These are phyloP conservation scores for Geranium brycei DNA, from an alignment of 345 rosid genomes.

Conservation along the genomic window DNA sequence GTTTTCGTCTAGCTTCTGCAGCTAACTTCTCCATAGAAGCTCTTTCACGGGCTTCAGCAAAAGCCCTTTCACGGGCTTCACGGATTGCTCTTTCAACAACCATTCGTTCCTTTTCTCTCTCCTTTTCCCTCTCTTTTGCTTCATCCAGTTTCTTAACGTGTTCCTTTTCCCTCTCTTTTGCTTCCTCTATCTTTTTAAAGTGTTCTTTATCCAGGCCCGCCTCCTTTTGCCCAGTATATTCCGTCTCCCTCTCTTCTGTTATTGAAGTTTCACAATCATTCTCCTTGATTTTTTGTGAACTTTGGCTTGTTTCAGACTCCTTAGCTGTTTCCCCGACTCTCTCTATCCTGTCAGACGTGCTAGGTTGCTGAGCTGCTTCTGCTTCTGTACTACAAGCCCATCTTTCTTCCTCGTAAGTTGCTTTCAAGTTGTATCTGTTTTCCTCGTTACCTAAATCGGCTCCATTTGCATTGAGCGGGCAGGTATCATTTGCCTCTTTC, in stretches of 20 bases:
- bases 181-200: constrained; percentile 26
- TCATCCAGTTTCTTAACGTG: constrained; percentile 29
- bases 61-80: constrained; percentile 92
- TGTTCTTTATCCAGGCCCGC: constrained; percentile 37
- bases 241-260: constrained; percentile 30
- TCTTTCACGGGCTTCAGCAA: constrained; percentile 69
- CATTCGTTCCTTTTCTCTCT: constrained; percentile 53
- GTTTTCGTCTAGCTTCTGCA: constrained; percentile 45
- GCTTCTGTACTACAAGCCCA: constrained; percentile 12
- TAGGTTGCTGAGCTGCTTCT: constrained; percentile 22
- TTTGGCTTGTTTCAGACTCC: constrained; percentile 12
- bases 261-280: constrained; percentile 19
- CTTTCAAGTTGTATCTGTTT: constrained; percentile 13
- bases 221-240: constrained; percentile 28
- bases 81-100: constrained; percentile 88
- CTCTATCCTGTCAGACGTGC: constrained; percentile 22
- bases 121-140: constrained; percentile 36
- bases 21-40: constrained; percentile 64
- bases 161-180: constrained; percentile 35
- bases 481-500: constrained; percentile 19
- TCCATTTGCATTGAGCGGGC: constrained; percentile 16
- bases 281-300: constrained; percentile 24
- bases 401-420: constrained; percentile 20
- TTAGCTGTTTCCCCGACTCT: constrained; percentile 11
- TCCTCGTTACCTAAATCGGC: constrained; percentile 23